A percentile compares a stretch with the other conserved stretches of the same genome.
These are phyloP conservation scores for Amphicarpaea edgeworthii DNA, from an alignment of 306 rosid genomes.

Conservation along the genomic window DNA sequence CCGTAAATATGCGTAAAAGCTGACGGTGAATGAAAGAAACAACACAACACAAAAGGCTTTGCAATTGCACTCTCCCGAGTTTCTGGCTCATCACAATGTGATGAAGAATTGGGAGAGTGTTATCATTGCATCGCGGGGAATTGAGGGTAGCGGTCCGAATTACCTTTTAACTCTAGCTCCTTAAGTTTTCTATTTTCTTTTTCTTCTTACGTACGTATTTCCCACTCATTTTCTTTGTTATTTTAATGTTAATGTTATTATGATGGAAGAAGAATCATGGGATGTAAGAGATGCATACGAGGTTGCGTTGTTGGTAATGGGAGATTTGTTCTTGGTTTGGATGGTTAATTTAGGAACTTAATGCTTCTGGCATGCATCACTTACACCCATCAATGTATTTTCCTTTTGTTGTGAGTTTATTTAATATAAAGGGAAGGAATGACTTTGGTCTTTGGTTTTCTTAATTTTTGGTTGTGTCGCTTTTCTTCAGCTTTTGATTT, in stretches of 20 bases:
- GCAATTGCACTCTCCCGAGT: slow-evolving; percentile 89
- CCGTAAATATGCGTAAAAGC: slow-evolving; percentile 44
- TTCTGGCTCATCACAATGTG: slow-evolving; percentile 53
- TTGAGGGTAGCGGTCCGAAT: slow-evolving; percentile 99
- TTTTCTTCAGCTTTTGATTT: slow-evolving; percentile 43
- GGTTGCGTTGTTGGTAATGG: slow-evolving; percentile 54
- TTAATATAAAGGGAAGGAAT: slow-evolving; percentile 45
- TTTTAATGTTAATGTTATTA: neutral
- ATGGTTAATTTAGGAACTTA: slow-evolving; percentile 36
- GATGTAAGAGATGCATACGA: slow-evolving; percentile 99
- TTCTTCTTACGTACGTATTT: slow-evolving; percentile 40
- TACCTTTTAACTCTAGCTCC: slow-evolving; percentile 50
- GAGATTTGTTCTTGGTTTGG: slow-evolving; percentile 15
- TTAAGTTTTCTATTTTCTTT: slow-evolving; percentile 39
- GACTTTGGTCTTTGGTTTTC: slow-evolving; percentile 39
- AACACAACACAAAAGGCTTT: slow-evolving; percentile 55
- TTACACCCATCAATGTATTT: slow-evolving; percentile 85
- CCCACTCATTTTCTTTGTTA: slow-evolving; percentile 20
- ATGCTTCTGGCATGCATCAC: slow-evolving; percentile 94
- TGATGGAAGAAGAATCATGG: slow-evolving; percentile 61
- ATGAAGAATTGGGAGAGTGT: slow-evolving; percentile 79
- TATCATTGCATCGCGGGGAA: slow-evolving; percentile 98
- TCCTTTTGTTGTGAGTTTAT: slow-evolving; percentile 49
- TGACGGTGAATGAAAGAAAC: slow-evolving; percentile 36
- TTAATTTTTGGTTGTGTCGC: neutral